These are phyloP conservation scores for Anisogramma anomala DNA, from an alignment of 2,329 filamentous ascomycete species.

Conservation along the genomic window DNA sequence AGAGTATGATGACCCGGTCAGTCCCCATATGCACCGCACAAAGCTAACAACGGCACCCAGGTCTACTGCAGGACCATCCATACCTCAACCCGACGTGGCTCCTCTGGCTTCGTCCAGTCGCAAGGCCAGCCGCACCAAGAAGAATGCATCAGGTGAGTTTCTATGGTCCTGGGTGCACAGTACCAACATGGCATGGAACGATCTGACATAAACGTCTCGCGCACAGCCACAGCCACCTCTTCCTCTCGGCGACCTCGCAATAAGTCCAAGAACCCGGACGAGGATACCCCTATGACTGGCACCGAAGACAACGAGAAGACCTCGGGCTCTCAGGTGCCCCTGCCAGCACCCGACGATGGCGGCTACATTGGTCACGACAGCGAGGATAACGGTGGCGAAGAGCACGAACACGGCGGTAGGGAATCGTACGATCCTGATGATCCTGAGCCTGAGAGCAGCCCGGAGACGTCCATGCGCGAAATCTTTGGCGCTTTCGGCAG, in stretches of 20 bases:
- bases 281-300: slow-evolving; percentile 62
- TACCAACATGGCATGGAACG: not conserved
- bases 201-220: slow-evolving; percentile 18
- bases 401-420: slow-evolving; percentile 32
- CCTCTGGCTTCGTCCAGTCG: slow-evolving; percentile 56
- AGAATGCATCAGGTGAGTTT: slow-evolving; percentile 32
- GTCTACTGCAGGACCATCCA: slow-evolving; percentile 43
- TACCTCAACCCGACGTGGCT: slow-evolving; percentile 45
- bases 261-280: slow-evolving; percentile 34
- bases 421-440: slow-evolving; percentile 44
- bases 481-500: slow-evolving; percentile 58
- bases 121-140: slow-evolving; percentile 63
- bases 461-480: no score
- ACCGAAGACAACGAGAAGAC: slow-evolving; percentile 44
- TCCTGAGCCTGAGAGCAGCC: no score
- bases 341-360: slow-evolving; percentile 34
- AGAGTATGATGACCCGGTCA: slow-evolving; percentile 40
- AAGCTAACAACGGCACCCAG: slow-evolving; percentile 16
- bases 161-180: not conserved
- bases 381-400: slow-evolving; percentile 30
- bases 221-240: slow-evolving; percentile 25
- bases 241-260: slow-evolving; percentile 42
- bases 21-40: not conserved
- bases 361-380: slow-evolving; percentile 27
- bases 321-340: slow-evolving; percentile 27